Conservation (phyloP, 768 basidiomycete genomes). For the Tulasnella sp. region DNA sequence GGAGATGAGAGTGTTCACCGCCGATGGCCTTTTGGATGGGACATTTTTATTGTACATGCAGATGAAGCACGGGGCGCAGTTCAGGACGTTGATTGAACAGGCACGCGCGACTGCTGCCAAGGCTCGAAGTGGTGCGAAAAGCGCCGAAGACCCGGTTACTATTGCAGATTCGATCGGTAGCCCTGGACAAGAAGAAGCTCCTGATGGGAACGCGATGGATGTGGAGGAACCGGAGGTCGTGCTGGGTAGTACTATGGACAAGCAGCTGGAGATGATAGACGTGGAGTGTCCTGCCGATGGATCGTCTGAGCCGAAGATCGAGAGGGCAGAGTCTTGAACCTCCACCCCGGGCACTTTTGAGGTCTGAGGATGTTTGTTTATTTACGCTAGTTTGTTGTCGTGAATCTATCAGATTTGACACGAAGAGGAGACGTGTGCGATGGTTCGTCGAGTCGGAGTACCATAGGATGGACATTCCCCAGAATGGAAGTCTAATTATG, state of each 20-base stretch:
- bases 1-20: neutral
- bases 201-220: neutral
- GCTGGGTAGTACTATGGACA: neutral
- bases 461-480: conserved; percentile 4
- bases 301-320: neutral
- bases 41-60: conserved; percentile 1
- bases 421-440: neutral
- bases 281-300: neutral
- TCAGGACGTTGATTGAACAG: conserved; percentile 13
- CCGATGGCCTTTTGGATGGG: neutral
- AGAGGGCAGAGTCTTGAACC: neutral
- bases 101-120: conserved; percentile 11
- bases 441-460: neutral
- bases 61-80: conserved; percentile 21
- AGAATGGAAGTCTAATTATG: neutral
- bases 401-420: neutral
- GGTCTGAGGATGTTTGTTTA: neutral
- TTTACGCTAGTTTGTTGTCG: neutral
- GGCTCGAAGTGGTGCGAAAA: neutral
- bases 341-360: neutral
- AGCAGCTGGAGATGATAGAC: neutral
- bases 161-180: neutral
- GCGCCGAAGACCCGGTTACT: neutral
- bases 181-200: neutral
- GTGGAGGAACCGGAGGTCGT: neutral